A percentile compares a stretch with the other conserved stretches of the same genome.
Conservation (phyloP, 139 green algal genomes). For the Picochlorum sp. region DNA sequence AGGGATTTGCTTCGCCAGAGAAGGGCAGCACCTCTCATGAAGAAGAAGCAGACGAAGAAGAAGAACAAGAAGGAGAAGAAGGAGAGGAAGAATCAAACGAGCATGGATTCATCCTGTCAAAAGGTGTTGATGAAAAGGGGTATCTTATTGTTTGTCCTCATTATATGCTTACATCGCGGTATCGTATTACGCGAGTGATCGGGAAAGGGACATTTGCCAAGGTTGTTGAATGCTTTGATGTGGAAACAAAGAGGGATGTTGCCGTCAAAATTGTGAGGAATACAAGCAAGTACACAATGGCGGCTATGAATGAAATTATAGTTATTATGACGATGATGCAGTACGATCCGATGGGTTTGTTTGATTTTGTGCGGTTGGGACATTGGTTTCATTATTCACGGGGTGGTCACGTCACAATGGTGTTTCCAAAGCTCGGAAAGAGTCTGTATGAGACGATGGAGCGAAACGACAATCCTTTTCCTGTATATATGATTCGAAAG, state of each 20-base stretch:
- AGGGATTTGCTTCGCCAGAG: too few species aligned
- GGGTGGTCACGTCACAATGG: constrained; percentile 94
- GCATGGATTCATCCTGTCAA: too few species aligned
- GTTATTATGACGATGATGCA: constrained; percentile 78
- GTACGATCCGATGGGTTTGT: constrained; percentile 52
- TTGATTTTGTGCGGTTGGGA: constrained; percentile 59
- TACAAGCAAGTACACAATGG: constrained; percentile 87
- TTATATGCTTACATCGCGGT: constrained; percentile 75
- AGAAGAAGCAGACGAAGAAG: too few species aligned
- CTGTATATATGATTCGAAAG: constrained; percentile 65
- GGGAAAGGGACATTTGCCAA: constrained; percentile 90
- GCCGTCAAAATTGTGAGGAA: constrained; percentile 93
- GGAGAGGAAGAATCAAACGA: too few species aligned
- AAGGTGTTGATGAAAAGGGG: too few species aligned
- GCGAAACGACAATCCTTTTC: constrained; percentile 89
- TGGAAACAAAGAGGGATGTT: constrained; percentile 67
- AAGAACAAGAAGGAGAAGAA: too few species aligned
- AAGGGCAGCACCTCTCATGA: too few species aligned
- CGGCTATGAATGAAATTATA: constrained; percentile 93
- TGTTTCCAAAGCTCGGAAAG: constrained; percentile 92
- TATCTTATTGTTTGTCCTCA: constrained; percentile 64
- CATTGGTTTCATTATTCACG: constrained; percentile 92
- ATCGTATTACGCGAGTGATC: constrained; percentile 91
- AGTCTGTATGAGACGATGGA: constrained; percentile 94
- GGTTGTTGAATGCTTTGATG: constrained; percentile 98